phyloP scores from a whole-genome alignment of 768 basidiomycete genomes.

The Lyophyllum decastes region DNA sequence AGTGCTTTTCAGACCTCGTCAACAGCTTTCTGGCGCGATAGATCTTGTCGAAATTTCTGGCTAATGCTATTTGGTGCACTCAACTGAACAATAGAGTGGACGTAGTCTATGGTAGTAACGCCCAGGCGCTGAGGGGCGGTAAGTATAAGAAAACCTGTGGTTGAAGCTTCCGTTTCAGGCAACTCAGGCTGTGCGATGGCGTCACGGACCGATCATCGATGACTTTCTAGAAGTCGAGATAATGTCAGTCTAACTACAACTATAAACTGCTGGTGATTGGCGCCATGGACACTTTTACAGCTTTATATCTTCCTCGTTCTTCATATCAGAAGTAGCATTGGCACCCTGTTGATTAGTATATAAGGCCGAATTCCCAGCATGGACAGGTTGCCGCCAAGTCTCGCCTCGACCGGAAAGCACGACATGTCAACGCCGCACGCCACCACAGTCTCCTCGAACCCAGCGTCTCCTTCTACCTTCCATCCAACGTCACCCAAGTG shows the following conservation, averaged over 20 bases:
- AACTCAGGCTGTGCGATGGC: background rate
- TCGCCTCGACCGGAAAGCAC: background rate
- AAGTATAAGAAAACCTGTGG: too few relatives aligned
- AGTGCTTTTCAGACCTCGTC: too few relatives aligned
- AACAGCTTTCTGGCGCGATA: too few relatives aligned
- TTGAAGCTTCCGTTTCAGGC: background rate
- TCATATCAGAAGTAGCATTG: background rate
- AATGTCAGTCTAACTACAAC: background rate
- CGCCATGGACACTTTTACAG: background rate
- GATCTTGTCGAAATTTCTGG: too few relatives aligned
- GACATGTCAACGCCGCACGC: background rate
- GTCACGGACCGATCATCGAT: background rate
- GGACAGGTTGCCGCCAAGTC: background rate
- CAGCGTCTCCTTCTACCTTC: background rate
- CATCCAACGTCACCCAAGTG: background rate
- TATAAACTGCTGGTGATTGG: background rate
- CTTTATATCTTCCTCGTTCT: background rate
- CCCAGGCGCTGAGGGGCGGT: too few relatives aligned
- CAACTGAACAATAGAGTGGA: too few relatives aligned
- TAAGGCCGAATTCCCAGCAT: background rate
- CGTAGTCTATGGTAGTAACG: too few relatives aligned
- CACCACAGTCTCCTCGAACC: background rate
- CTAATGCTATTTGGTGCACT: too few relatives aligned
- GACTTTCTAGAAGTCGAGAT: background rate
- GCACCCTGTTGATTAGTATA: background rate